These are phyloP conservation scores for Basipetospora sp. DNA, from an alignment of 2,329 filamentous ascomycete species.

Conservation along the genomic window DNA sequence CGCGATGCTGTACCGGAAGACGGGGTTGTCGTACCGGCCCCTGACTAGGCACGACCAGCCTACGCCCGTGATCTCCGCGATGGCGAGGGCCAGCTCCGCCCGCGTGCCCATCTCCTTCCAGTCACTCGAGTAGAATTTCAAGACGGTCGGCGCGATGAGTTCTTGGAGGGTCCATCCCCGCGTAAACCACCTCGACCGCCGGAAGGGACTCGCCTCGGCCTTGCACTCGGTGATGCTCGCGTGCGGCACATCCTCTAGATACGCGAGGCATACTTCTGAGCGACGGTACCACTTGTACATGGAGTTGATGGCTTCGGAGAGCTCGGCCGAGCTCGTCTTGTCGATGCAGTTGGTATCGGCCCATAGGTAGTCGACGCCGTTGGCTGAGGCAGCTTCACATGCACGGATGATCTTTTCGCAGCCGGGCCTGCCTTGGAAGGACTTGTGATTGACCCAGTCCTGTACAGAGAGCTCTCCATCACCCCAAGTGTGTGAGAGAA, in stretches of 20 bases:
- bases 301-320: conserved; percentile 16
- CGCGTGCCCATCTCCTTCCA: conserved; percentile 15
- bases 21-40: not conserved
- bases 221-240: conserved; percentile 5
- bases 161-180: conserved; percentile 51
- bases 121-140: conserved; percentile 16
- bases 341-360: conserved; percentile 18
- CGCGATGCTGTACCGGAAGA: conserved; percentile 12
- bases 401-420: conserved; percentile 4
- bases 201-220: conserved; percentile 5
- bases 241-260: conserved; percentile 11
- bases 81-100: not conserved
- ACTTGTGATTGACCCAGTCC: not conserved
- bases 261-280: conserved; percentile 13
- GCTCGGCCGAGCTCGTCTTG: conserved; percentile 14
- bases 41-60: no score
- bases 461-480: not conserved
- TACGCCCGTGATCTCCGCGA: conserved; percentile 9
- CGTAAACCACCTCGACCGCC: conserved; percentile 17
- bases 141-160: conserved; percentile 33
- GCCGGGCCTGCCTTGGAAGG: not conserved
- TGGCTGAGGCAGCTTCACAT: not conserved
- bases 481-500: conserved; percentile 22
- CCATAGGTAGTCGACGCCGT: conserved; percentile 12
- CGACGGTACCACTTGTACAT: conserved; percentile 16